Conservation (phyloP, 768 basidiomycete species). For the Panus rudis region DNA sequence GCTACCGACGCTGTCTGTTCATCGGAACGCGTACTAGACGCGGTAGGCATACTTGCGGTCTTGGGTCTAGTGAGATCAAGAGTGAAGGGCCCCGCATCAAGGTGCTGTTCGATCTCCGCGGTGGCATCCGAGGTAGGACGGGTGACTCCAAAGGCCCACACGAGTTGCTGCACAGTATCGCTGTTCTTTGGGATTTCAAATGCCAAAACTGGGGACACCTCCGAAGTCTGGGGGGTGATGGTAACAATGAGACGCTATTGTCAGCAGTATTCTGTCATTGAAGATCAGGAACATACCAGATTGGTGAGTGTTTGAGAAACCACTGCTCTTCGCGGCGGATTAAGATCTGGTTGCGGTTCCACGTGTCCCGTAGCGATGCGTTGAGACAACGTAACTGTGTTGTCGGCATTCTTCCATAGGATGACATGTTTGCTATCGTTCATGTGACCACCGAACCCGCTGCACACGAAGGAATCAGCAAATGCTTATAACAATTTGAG, state of each 20-base stretch:
- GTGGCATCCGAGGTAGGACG: constrained; percentile 22
- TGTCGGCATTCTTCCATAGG: constrained; percentile 44
- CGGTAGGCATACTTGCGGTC: too few species aligned
- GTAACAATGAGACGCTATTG: not conserved
- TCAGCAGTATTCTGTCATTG: constrained; percentile 4
- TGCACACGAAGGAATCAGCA: constrained; percentile 10
- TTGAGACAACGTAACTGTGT: constrained; percentile 51
- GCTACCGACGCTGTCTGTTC: constrained; percentile 2
- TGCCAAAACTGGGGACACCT: constrained; percentile 20
- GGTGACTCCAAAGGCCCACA: constrained; percentile 34
- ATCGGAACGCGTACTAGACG: too few species aligned
- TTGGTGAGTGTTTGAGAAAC: constrained; percentile 21
- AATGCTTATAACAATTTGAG: not conserved
- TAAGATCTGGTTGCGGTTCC: constrained; percentile 37
- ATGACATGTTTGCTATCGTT: constrained; percentile 49
- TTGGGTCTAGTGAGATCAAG: constrained; percentile 29
- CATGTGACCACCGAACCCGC: constrained; percentile 46
- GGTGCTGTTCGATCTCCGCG: constrained; percentile 29
- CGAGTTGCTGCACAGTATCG: constrained; percentile 23
- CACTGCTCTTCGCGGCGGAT: constrained; percentile 41
- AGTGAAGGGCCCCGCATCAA: constrained; percentile 25
- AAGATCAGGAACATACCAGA: constrained; percentile 19
- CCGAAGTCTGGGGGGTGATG: constrained; percentile 7
- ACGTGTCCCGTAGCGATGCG: constrained; percentile 39
- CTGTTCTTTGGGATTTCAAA: constrained; percentile 27